Evolutionary conservation across 345 rosid genomes (phyloP).

Genomic region (Populus davidiana): DNA sequence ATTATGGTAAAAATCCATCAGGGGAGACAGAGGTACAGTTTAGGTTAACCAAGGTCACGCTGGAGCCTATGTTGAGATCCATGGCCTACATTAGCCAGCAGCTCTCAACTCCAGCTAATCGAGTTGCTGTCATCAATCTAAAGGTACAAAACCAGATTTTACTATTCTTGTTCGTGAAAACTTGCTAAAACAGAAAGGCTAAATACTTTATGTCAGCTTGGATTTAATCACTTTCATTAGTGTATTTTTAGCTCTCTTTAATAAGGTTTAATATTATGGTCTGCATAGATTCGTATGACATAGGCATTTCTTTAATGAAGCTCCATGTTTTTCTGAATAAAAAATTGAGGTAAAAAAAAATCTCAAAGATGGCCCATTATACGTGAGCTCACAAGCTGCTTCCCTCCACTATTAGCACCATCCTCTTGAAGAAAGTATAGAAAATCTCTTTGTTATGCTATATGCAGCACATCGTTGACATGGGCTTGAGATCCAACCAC

Average conservation of each 20-base stretch:
- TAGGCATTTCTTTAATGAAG: too few relatives aligned
- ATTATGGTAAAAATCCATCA: slow-evolving; percentile 50
- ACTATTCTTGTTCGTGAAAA: slow-evolving; percentile 1
- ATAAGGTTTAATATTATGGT: too few relatives aligned
- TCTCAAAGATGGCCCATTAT: too few relatives aligned
- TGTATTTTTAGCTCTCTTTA: not conserved
- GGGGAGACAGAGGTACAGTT: slow-evolving; percentile 58
- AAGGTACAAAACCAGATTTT: slow-evolving; percentile 35
- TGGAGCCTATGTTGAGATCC: slow-evolving; percentile 67
- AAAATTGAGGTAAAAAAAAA: too few relatives aligned
- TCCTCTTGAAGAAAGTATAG: too few relatives aligned
- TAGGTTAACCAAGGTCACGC: slow-evolving; percentile 51
- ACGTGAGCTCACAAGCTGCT: too few relatives aligned
- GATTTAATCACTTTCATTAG: not conserved
- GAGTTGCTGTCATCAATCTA: slow-evolving; percentile 65
- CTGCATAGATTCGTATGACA: too few relatives aligned
- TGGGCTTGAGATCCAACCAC: too few relatives aligned
- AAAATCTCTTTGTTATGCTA: too few relatives aligned
- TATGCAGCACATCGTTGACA: too few relatives aligned
- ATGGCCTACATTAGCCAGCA: slow-evolving; percentile 68
- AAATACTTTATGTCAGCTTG: not conserved
- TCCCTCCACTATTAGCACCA: too few relatives aligned
- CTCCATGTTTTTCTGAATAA: too few relatives aligned
- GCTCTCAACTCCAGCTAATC: slow-evolving; percentile 52
- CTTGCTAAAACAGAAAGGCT: not conserved